Percentiles rank a stretch among this genome's conserved stretches.
phyloP scores from a whole-genome alignment of 257 asterid species.

The Solanum etuberosum region DNA sequence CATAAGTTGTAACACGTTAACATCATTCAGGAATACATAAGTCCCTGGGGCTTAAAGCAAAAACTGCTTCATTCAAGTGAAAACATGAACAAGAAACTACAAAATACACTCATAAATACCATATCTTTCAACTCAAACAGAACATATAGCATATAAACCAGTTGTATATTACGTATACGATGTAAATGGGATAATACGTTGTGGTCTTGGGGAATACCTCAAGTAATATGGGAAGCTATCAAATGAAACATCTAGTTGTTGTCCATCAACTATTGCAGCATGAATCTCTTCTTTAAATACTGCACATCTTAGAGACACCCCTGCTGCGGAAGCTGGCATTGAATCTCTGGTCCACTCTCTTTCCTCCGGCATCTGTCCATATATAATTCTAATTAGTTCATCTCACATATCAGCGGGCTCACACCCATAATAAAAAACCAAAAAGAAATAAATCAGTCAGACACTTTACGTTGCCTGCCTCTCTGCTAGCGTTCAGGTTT shows the following conservation, averaged over 20 bases:
- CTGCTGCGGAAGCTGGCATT: conserved; percentile 36
- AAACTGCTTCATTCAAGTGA: not conserved
- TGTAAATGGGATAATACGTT: not conserved
- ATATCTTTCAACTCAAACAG: not conserved
- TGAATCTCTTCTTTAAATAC: conserved; percentile 52
- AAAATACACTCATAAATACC: not conserved
- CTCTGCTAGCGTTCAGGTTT: conserved; percentile 38
- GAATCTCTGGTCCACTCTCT: conserved; percentile 57
- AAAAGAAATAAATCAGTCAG: conserved; percentile 4
- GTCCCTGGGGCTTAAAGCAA: not conserved
- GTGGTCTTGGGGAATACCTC: conserved; percentile 30
- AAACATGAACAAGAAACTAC: not conserved
- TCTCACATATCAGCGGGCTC: not conserved
- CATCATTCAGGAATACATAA: not conserved
- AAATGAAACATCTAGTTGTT: conserved; percentile 54
- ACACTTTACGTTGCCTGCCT: conserved; percentile 41
- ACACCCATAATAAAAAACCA: conserved; percentile 1
- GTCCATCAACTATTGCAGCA: conserved; percentile 50
- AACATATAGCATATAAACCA: not conserved
- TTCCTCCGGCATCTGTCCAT: conserved; percentile 37
- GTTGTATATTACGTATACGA: not conserved
- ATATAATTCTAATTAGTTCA: conserved; percentile 6
- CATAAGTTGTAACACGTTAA: not conserved
- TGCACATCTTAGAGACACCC: conserved; percentile 41
- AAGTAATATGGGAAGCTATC: conserved; percentile 83